phyloP scores from a whole-genome alignment of 345 rosid species.

The Populus nigra region DNA sequence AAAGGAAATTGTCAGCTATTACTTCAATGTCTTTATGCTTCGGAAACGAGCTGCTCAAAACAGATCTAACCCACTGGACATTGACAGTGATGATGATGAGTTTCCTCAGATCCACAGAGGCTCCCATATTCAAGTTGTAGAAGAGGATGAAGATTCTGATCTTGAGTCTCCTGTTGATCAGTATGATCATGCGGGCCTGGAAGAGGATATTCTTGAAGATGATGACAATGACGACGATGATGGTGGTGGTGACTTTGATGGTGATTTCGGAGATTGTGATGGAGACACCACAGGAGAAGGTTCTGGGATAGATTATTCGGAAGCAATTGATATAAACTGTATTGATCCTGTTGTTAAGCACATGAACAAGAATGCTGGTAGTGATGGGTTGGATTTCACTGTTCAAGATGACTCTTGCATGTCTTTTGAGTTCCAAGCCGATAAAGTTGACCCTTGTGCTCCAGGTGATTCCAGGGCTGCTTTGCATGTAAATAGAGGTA shows the following conservation, averaged over 20 bases:
- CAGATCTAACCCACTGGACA: conserved; percentile 40
- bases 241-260: conserved; percentile 11
- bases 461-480: conserved; percentile 8
- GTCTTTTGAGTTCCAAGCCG: conserved; percentile 42
- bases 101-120: conserved; percentile 42
- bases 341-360: conserved; percentile 17
- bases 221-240: conserved; percentile 26
- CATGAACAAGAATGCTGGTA: conserved; percentile 19
- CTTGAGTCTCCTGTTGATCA: conserved; percentile 43
- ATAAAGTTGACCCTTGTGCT: conserved; percentile 20
- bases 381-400: conserved; percentile 22
- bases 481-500: conserved; percentile 16
- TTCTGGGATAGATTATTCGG: conserved; percentile 27
- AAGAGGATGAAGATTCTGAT: conserved; percentile 56
- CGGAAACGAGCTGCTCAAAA: conserved; percentile 64
- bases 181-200: conserved; percentile 21
- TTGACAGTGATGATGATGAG: conserved; percentile 82
- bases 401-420: conserved; percentile 46
- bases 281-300: conserved; percentile 25
- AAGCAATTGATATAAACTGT: conserved; percentile 9
- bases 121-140: conserved; percentile 24
- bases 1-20: conserved; percentile 67
- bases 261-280: conserved; percentile 6
- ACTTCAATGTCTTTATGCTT: conserved; percentile 70
- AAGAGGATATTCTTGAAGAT: conserved; percentile 14